These are phyloP conservation scores for Boletus tylopilopsis DNA, from an alignment of 768 basidiomycete species.

Conservation along the genomic window DNA sequence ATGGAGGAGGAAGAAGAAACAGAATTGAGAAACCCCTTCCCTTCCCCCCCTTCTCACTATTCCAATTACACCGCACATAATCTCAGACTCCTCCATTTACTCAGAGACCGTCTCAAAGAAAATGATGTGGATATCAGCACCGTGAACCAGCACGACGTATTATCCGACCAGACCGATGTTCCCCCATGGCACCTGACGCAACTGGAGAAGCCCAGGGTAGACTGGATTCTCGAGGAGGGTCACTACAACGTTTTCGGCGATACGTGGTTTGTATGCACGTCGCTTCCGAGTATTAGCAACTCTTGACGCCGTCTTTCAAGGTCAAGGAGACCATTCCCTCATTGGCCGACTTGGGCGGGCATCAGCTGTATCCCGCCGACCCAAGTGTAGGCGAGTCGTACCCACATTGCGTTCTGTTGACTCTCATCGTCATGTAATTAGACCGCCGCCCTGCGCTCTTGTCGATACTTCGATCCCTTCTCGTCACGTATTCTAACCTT, in stretches of 20 bases:
- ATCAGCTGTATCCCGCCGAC: constrained; percentile 76
- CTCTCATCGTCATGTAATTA: constrained; percentile 29
- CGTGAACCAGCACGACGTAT: constrained; percentile 55
- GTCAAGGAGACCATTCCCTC: constrained; percentile 82
- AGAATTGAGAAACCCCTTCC: constrained; percentile 83
- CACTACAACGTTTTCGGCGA: constrained; percentile 85
- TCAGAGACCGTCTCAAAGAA: constrained; percentile 51
- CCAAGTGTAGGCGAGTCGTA: constrained; percentile 57
- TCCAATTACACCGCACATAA: constrained; percentile 73
- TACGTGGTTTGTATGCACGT: constrained; percentile 73
- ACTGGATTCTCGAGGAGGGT: constrained; percentile 87
- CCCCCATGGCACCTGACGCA: constrained; percentile 75
- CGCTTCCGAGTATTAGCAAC: constrained; percentile 10
- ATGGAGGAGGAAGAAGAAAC: constrained; percentile 67
- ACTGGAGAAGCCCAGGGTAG: constrained; percentile 82
- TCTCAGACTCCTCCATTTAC: constrained; percentile 59
- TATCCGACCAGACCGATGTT: constrained; percentile 68
- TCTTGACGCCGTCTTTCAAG: constrained; percentile 36
- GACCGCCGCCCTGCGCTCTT: constrained; percentile 76
- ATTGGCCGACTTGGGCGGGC: constrained; percentile 74
- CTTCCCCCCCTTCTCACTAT: constrained; percentile 85
- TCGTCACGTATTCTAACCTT: constrained; percentile 75
- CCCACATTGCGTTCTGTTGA: background rate
- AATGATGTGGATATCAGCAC: constrained; percentile 32
- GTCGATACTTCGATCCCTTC: constrained; percentile 68